Percentiles rank a stretch among this genome's conserved stretches.
phyloP scores from a whole-genome alignment of 1,139 yeast genomes.

The Saccharomyces hybrid region DNA sequence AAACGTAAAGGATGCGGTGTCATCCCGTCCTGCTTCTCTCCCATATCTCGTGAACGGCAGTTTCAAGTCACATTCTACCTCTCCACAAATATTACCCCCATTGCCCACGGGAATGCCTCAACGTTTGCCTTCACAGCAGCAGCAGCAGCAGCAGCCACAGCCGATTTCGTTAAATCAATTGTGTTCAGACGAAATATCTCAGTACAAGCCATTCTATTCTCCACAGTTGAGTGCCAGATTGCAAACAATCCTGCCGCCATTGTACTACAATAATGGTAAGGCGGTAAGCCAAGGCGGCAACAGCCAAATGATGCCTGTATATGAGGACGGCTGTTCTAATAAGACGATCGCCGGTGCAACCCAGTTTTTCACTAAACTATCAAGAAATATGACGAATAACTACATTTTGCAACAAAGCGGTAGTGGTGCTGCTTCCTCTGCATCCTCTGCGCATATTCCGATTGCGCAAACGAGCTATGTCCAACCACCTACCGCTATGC shows the following conservation, averaged over 20 bases:
- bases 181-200: slow-evolving; percentile 19
- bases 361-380: slow-evolving; percentile 21
- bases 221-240: slow-evolving; percentile 18
- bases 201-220: slow-evolving; percentile 21
- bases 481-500: not conserved
- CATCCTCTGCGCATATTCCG: not conserved
- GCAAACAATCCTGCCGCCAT: slow-evolving; percentile 16
- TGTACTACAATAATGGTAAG: slow-evolving; percentile 9
- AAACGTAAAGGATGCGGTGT: not conserved
- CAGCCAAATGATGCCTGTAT: not conserved
- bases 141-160: slow-evolving; percentile 10
- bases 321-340: slow-evolving; percentile 1
- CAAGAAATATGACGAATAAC: slow-evolving; percentile 21
- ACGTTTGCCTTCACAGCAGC: slow-evolving; percentile 2
- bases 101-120: not conserved
- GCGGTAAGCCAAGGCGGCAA: slow-evolving; percentile 5
- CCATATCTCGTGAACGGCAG: not conserved
- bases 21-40: not conserved
- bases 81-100: not conserved
- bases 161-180: slow-evolving; percentile 18
- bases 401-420: not conserved
- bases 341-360: slow-evolving; percentile 16
- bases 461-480: not conserved
- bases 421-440: slow-evolving; percentile 3
- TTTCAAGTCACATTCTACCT: not conserved